These are phyloP conservation scores for Gilbertella persicaria DNA, from an alignment of 371 early-diverging fungal genomes.

Conservation along the genomic window DNA sequence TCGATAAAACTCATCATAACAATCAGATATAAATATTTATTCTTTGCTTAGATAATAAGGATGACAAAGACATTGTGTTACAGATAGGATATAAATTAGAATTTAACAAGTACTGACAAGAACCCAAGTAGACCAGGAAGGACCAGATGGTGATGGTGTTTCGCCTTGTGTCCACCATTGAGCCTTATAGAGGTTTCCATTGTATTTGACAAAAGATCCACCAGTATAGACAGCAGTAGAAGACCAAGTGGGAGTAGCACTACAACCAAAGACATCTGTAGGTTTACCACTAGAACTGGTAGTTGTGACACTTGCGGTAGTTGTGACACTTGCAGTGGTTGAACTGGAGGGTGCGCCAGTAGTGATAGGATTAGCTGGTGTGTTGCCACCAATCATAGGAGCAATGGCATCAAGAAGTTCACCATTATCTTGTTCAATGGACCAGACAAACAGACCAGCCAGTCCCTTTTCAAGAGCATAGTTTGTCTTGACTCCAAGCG, in stretches of 20 bases:
- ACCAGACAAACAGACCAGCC: conserved; percentile 67
- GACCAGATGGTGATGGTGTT: conserved; percentile 6
- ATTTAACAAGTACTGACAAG: conserved; percentile 9
- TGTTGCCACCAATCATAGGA: conserved; percentile 15
- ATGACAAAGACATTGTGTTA: conserved; percentile 1
- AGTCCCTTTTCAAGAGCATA: conserved; percentile 48
- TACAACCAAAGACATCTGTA: conserved; percentile 12
- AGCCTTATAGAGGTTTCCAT: conserved; percentile 36
- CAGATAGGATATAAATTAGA: background rate
- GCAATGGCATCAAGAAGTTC: conserved; percentile 53
- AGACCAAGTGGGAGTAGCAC: conserved; percentile 16
- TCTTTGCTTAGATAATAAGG: background rate
- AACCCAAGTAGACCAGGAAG: conserved; percentile 13
- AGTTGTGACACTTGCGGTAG: background rate
- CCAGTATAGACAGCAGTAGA: conserved; percentile 16
- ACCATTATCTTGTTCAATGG: conserved; percentile 50
- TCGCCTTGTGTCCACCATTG: conserved; percentile 53
- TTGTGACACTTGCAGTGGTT: conserved; percentile 7
- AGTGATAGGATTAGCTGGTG: conserved; percentile 8
- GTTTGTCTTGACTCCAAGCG: conserved; percentile 56
- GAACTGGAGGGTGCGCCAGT: conserved; percentile 12
- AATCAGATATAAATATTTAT: background rate
- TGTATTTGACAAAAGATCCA: conserved; percentile 32
- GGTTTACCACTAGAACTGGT: conserved; percentile 7
- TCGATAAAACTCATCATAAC: background rate